Base-by-base conservation (phyloP, 2,329 filamentous ascomycete genomes). In the Helotiales sp. region DNA sequence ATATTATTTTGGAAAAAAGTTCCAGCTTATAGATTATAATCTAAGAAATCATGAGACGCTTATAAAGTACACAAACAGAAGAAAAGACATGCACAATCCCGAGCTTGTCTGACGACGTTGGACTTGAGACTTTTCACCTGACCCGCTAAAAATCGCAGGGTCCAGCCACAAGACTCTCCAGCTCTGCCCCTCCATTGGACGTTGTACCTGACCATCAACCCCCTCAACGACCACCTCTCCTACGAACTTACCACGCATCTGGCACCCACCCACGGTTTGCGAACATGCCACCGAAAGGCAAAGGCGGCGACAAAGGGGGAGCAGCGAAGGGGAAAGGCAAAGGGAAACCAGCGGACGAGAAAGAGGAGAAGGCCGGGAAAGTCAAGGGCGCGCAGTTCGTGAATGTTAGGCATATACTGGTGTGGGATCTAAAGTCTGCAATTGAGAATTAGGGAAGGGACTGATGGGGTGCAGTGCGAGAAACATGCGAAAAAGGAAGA, bases 401-500 rank as follows among this genome's bases (percentile, higher is more conserved):
- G 80, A 92, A 92, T 75, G 89, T 91, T 61, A 86, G 91, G 47
- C 91, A 93, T 78, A 92, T 93, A 54, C 64, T 78, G 68, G 76
- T 78, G 66, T 32, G 69, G 15, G 4, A 28, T 49, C 1, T 15
- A 7, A 2, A 71, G 6, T 49, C 50, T 22, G 49, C 17, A 1
- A 15, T 15, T 47, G 11, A 26, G 28, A 15, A 24, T 28, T 17
- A 50, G 45, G 49, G 13, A 6, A 22, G 43, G 30, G 15, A 58
- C 67, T 74, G 69, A 73, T 62, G 20, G n/a, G 28, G 40, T 50
- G 50, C 57, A 89, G 81, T 93, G 91, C 74, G 89, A 89, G 77
- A 94, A 94, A 76, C 88, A 93, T 76, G 80, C 82, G n/a, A 92
- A 89, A 78, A 93, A 93, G 76, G 91, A 93, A 75, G 89, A 93